These are phyloP conservation scores for Metschnikowia continentalis DNA, from an alignment of 805 yeast species.

Conservation along the genomic window DNA sequence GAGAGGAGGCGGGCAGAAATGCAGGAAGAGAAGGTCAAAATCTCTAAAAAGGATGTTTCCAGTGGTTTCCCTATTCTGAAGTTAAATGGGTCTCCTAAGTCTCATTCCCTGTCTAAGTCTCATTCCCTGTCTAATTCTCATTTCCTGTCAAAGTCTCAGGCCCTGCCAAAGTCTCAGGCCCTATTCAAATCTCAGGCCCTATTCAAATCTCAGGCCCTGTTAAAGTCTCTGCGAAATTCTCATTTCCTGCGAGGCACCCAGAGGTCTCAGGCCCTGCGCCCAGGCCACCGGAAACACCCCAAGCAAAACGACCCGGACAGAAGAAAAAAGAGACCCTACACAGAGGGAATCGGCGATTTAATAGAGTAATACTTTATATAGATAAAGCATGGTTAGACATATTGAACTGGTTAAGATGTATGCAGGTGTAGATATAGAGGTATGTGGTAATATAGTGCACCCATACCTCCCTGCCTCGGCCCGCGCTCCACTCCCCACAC, in stretches of 20 bases:
- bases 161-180: too few relatives aligned
- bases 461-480: constrained; percentile 13
- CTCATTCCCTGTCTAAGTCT: too few relatives aligned
- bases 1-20: constrained; percentile 12
- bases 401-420: too few relatives aligned
- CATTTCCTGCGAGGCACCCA: background rate
- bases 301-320: background rate
- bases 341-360: constrained; percentile 24
- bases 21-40: background rate
- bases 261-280: constrained; percentile 5
- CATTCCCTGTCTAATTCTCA: too few relatives aligned
- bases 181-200: too few relatives aligned
- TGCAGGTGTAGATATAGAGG: too few relatives aligned
- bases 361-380: constrained; percentile 19
- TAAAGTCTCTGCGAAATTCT: too few relatives aligned
- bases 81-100: too few relatives aligned
- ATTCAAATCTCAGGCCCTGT: too few relatives aligned
- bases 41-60: too few relatives aligned
- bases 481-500: constrained; percentile 1
- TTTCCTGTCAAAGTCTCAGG: too few relatives aligned
- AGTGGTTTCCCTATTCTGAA: too few relatives aligned
- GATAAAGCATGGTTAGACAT: background rate
- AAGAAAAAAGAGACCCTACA: constrained; percentile 17
- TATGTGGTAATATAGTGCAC: background rate
- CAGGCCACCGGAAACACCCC: constrained; percentile 2